phyloP scores from a whole-genome alignment of 306 rosid species.

The Lupinus albus region DNA sequence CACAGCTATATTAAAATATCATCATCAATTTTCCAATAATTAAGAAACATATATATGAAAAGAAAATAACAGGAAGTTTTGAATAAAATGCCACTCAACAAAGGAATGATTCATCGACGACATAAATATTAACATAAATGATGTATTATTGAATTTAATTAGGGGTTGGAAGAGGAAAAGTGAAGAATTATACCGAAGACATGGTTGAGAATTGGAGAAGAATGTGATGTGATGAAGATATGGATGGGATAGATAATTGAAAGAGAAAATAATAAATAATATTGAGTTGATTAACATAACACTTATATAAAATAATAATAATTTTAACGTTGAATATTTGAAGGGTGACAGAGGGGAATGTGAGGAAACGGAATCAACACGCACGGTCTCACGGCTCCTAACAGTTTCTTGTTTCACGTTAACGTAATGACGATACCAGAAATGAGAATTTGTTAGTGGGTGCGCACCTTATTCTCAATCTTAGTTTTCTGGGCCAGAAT shows the following conservation, averaged over 20 bases:
- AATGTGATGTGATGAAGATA: conserved; percentile 5
- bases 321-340: neutral
- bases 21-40: conserved; percentile 15
- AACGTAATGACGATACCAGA: neutral
- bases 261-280: neutral
- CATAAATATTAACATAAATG: neutral
- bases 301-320: neutral
- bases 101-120: conserved; percentile 18
- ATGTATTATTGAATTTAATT: too few species aligned
- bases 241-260: neutral
- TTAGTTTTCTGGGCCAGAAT: neutral
- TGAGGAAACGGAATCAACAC: neutral
- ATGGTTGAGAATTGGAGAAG: conserved; percentile 43
- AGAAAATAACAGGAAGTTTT: neutral
- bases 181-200: conserved; percentile 59
- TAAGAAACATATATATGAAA: neutral
- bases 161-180: neutral
- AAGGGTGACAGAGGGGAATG: neutral
- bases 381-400: neutral
- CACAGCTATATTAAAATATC: neutral
- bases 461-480: neutral
- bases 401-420: conserved; percentile 9
- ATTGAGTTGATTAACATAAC: conserved; percentile 14
- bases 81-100: neutral
- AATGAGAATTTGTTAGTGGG: neutral